phyloP scores from a whole-genome alignment of 306 rosid genomes.

The Chamaecrista fasciculata region DNA sequence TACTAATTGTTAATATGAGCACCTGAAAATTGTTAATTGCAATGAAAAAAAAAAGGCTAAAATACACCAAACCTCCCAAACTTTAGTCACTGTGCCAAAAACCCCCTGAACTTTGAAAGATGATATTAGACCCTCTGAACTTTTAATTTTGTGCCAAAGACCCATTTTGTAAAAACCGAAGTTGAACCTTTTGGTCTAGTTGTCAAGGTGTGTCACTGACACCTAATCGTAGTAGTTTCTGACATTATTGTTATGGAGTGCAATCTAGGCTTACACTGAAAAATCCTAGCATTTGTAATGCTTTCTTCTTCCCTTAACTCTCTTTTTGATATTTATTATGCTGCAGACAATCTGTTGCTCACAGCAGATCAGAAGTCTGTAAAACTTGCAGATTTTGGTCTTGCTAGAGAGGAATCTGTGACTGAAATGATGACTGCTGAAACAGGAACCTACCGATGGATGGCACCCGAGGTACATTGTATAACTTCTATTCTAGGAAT shows the following conservation, averaged over 20 bases:
- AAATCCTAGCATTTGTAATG: not conserved
- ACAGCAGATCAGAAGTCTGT: constrained; percentile 73
- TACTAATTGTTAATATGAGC: not conserved
- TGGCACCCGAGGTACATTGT: constrained; percentile 83
- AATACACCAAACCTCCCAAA: no score
- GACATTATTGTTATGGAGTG: constrained; percentile 20
- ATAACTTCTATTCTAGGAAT: not conserved
- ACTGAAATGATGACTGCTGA: constrained; percentile 96
- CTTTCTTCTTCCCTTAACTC: not conserved
- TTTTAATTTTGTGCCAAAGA: no score
- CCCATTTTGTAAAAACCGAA: no score
- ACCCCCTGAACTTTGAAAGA: no score
- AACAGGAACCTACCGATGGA: constrained; percentile 90
- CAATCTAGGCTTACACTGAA: constrained; percentile 29
- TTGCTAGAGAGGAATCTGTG: constrained; percentile 85
- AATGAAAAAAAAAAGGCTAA: not conserved
- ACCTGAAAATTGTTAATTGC: not conserved
- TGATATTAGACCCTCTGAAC: no score
- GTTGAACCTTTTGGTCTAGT: constrained; percentile 53
- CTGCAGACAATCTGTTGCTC: constrained; percentile 77
- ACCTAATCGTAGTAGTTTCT: constrained; percentile 2
- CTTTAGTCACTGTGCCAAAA: no score
- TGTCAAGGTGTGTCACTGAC: no score
- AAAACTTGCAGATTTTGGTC: constrained; percentile 88
- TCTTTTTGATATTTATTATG: not conserved